These are phyloP conservation scores for Spiromastix sp. DNA, from an alignment of 2,329 filamentous ascomycete genomes.

Conservation along the genomic window DNA sequence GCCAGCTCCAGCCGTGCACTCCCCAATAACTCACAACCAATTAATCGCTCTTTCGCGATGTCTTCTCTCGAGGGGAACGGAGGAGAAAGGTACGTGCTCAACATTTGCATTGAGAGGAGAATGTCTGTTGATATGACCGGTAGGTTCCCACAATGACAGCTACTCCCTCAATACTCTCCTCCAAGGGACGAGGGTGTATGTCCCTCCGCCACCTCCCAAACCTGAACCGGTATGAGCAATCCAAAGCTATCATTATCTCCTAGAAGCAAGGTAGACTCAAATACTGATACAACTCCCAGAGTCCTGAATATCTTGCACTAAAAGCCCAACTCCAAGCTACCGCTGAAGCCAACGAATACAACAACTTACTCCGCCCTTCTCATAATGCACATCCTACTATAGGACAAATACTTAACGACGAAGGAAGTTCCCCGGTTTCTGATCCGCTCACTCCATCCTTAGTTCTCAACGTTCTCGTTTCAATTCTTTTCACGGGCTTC, in stretches of 20 bases:
- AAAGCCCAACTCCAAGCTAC: slow-evolving; percentile 78
- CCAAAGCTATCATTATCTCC: background rate
- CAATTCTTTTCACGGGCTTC: slow-evolving; percentile 58
- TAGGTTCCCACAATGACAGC: slow-evolving; percentile 8
- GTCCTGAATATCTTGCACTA: slow-evolving; percentile 70
- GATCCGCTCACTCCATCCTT: slow-evolving; percentile 41
- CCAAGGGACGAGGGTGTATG: slow-evolving; percentile 60
- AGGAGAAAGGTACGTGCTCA: background rate
- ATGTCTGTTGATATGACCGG: too few species aligned
- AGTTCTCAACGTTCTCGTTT: slow-evolving; percentile 82
- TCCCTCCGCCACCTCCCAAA: slow-evolving; percentile 70
- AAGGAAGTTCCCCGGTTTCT: slow-evolving; percentile 20
- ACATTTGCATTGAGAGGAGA: too few species aligned
- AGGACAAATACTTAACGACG: slow-evolving; percentile 38
- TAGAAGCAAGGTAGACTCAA: slow-evolving; percentile 7
- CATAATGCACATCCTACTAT: background rate
- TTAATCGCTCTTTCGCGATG: slow-evolving; percentile 27
- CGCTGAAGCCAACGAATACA: slow-evolving; percentile 73
- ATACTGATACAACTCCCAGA: slow-evolving; percentile 39
- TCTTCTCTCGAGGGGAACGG: slow-evolving; percentile 9
- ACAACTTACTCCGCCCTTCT: slow-evolving; percentile 62
- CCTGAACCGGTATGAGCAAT: slow-evolving; percentile 65
- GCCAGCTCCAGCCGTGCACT: slow-evolving; percentile 19
- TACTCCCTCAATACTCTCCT: slow-evolving; percentile 60
- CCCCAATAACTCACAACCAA: slow-evolving; percentile 33